These are phyloP conservation scores for Rhodotorula sp. DNA, from an alignment of 1,284 basidiomycete genomes.

Conservation along the genomic window DNA sequence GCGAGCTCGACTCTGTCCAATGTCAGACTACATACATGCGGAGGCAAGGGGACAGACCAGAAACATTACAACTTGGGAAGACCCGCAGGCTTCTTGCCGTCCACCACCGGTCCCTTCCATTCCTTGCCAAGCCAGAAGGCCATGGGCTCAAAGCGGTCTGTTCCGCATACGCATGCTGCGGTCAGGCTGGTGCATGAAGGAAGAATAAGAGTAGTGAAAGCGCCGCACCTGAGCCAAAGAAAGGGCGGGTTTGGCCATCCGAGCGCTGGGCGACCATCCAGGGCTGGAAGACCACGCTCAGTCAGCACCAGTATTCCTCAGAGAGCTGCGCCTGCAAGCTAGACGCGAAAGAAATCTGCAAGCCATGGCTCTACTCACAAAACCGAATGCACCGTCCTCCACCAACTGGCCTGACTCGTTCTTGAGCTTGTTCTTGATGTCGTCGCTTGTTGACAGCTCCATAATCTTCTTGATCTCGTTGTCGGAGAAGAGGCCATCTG, in stretches of 20 bases:
- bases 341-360: background rate
- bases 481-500: slow-evolving; percentile 4
- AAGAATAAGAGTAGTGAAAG: background rate
- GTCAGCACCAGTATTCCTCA: background rate
- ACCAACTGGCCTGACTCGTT: slow-evolving; percentile 17
- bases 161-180: background rate
- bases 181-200: too few species aligned
- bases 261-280: slow-evolving; percentile 34
- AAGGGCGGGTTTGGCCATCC: slow-evolving; percentile 16
- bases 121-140: slow-evolving; percentile 33
- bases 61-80: background rate
- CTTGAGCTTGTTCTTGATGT: slow-evolving; percentile 36
- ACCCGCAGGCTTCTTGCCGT: background rate
- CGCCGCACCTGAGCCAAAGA: slow-evolving; percentile 31
- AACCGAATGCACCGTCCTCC: slow-evolving; percentile 23
- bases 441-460: slow-evolving; percentile 9
- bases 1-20: too few species aligned
- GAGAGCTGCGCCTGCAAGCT: too few species aligned
- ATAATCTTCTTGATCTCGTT: slow-evolving; percentile 26
- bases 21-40: too few species aligned
- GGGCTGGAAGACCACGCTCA: slow-evolving; percentile 11
- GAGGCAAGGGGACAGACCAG: background rate
- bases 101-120: slow-evolving; percentile 26
- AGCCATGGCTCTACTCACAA: slow-evolving; percentile 12
- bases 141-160: slow-evolving; percentile 39